Base-by-base conservation (phyloP, 805 yeast species). In the Saccharomycopsis sp. region DNA sequence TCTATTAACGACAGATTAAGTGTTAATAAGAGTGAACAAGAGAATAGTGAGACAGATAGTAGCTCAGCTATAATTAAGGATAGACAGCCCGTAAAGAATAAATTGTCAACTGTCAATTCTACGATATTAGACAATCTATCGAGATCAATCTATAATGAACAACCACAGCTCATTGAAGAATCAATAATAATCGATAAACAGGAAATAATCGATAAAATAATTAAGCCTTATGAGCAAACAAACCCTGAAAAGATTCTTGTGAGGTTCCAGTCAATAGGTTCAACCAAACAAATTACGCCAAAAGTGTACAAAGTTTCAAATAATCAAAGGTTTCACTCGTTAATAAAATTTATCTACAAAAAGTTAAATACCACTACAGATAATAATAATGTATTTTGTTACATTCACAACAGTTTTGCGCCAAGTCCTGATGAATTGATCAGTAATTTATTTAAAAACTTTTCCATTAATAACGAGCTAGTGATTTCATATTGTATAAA, bases 211-310 rank as follows among this genome's bases (percentile, higher is more conserved):
- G 26, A 29, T 2, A 22, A 45, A 36, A 20, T 44, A 4, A 11
- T 38, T 5, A 26, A 35, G 14, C 41, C 50, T n/a, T 39, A 41
- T 14, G 24, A 22, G 5, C 16, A 33, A 3, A 16, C 11, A 5
- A 31, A 41, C 8, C 41, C 41, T 9, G 32, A 37, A 21, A 50
- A 50, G 40, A 31, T 44, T 2, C 33, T 47, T 11, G 37, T 50
- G 4, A 21, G 85, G 28, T 75, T 81, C 54, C 75, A 71, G 49
- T 72, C 85, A 1, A 74, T 80, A 27, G 85, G 85, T 0, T 71
- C 82, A 0, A 67, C 77, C 0, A 71, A 73, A 1, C 62, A 64
- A 3, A 61, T 80, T 3, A 61, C 56, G 1, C 84, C 84, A 0
- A 61, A 66, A 2, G 64, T 73, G 1, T 77, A 73, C 55, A 70